Percentiles rank a stretch among this genome's conserved stretches.
phyloP scores from a whole-genome alignment of 306 rosid genomes.

The Myrica gale region DNA sequence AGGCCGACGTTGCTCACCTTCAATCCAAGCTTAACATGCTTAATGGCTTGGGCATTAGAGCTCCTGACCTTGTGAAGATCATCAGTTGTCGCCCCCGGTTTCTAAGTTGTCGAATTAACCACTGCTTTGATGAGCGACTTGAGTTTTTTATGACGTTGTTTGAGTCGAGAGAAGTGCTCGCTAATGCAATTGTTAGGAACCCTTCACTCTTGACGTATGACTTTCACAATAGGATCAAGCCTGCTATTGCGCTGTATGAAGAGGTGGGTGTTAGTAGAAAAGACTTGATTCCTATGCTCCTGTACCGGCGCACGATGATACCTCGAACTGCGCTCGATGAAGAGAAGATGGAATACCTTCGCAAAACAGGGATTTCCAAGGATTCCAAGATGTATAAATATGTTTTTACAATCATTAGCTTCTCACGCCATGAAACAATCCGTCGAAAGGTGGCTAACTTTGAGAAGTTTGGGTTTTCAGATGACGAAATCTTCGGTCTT shows the following conservation, averaged over 20 bases:
- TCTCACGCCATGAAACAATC: slow-evolving; percentile 68
- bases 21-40: slow-evolving; percentile 50
- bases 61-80: slow-evolving; percentile 60
- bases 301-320: slow-evolving; percentile 16
- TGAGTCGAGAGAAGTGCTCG: slow-evolving; percentile 57
- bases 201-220: slow-evolving; percentile 64
- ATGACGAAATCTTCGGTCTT: slow-evolving; percentile 56
- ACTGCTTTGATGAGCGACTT: slow-evolving; percentile 50
- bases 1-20: slow-evolving; percentile 37
- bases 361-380: slow-evolving; percentile 39
- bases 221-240: slow-evolving; percentile 34
- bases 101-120: slow-evolving; percentile 38
- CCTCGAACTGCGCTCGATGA: neutral
- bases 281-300: slow-evolving; percentile 62
- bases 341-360: neutral
- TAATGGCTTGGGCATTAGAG: slow-evolving; percentile 44
- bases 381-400: slow-evolving; percentile 65
- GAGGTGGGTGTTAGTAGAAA: slow-evolving; percentile 49
- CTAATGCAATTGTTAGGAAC: slow-evolving; percentile 68
- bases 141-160: slow-evolving; percentile 50
- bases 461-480: slow-evolving; percentile 57
- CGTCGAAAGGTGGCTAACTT: slow-evolving; percentile 55
- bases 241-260: slow-evolving; percentile 45
- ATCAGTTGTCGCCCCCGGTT: slow-evolving; percentile 61
- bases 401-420: slow-evolving; percentile 60